A percentile compares a stretch with the other conserved stretches of the same genome.
phyloP scores from a whole-genome alignment of 768 basidiomycete genomes.

The Hortiboletus campestris region DNA sequence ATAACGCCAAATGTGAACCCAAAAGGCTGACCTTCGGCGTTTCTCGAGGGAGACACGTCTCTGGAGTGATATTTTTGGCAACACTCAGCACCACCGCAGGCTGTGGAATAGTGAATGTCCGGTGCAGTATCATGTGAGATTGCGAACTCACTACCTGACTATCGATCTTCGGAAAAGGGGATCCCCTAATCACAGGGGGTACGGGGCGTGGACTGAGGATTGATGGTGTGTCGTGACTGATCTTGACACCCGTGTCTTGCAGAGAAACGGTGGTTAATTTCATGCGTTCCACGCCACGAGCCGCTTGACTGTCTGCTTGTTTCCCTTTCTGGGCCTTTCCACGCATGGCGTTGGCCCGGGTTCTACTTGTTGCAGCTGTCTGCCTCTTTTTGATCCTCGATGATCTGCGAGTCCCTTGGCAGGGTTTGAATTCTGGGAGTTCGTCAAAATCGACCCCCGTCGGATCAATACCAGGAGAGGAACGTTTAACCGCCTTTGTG shows the following conservation, averaged over 20 bases:
- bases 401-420: slow-evolving; percentile 14
- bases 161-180: not conserved
- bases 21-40: slow-evolving; percentile 15
- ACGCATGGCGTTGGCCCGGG: slow-evolving; percentile 29
- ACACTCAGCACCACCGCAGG: not conserved
- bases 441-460: slow-evolving; percentile 33
- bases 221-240: not conserved
- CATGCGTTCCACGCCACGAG: not conserved
- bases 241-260: not conserved
- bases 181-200: not conserved
- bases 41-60: not conserved
- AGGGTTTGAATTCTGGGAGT: slow-evolving; percentile 21
- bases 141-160: slow-evolving; percentile 10
- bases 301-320: not conserved
- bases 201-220: not conserved
- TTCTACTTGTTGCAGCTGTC: not conserved
- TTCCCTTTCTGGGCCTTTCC: slow-evolving; percentile 12
- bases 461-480: slow-evolving; percentile 26
- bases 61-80: not conserved
- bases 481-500: slow-evolving; percentile 33
- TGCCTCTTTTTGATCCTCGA: slow-evolving; percentile 18
- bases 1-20: not conserved
- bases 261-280: not conserved
- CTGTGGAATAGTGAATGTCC: not conserved
- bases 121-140: not conserved